Conservation (phyloP, 2,329 filamentous ascomycete genomes). For the Colletotrichum paranaense region DNA sequence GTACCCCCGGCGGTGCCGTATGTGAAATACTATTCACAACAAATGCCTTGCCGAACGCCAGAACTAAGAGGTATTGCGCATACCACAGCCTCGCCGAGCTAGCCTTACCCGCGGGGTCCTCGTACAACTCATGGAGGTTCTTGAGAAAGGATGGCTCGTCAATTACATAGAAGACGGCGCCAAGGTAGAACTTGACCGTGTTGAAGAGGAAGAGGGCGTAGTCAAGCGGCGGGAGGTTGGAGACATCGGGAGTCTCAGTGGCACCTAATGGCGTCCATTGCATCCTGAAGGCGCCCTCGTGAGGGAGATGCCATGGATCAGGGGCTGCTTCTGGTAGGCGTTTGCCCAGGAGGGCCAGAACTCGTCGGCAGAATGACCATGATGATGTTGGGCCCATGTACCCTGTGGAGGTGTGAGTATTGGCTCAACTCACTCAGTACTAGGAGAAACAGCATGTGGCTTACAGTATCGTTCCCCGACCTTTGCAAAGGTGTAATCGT, state of each 20-base stretch:
- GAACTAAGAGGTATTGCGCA: conserved; percentile 45
- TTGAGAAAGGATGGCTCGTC: conserved; percentile 38
- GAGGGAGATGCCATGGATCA: conserved; percentile 45
- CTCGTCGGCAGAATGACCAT: conserved; percentile 49
- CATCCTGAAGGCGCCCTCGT: conserved; percentile 43
- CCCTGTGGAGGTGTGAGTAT: conserved; percentile 37
- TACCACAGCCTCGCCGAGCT: conserved; percentile 42
- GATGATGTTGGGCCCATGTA: conserved; percentile 50
- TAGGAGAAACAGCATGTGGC: background rate
- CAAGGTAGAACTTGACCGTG: conserved; percentile 41
- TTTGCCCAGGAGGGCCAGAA: conserved; percentile 45
- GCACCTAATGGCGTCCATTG: conserved; percentile 42
- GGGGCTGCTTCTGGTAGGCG: conserved; percentile 46
- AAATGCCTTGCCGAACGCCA: conserved; percentile 48
- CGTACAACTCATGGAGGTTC: conserved; percentile 39
- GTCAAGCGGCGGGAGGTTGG: conserved; percentile 41
- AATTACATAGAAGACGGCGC: conserved; percentile 39
- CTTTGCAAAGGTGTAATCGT: conserved; percentile 45
- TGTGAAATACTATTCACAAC: conserved; percentile 40
- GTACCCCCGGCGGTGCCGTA: conserved; percentile 47
- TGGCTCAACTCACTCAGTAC: background rate
- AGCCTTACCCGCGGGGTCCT: conserved; percentile 38
- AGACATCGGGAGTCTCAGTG: conserved; percentile 41
- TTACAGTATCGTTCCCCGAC: conserved; percentile 45
- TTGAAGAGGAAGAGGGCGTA: conserved; percentile 40